Evolutionary conservation across 179 eudicot species (phyloP), one percentile per base, ranked within the genome.

Genomic region (Gypsophila paniculata): DNA sequence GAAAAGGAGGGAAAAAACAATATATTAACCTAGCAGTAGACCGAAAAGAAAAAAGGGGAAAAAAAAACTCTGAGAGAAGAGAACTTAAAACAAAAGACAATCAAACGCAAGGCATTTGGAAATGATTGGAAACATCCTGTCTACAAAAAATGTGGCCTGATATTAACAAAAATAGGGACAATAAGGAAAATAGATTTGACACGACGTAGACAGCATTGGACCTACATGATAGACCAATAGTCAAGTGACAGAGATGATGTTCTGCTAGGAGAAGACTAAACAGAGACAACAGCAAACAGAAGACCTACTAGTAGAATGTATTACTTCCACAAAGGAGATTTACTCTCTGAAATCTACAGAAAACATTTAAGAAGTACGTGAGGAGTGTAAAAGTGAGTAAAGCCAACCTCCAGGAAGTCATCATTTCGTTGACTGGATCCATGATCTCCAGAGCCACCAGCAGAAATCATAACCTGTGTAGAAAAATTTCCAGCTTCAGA

Each of bases 371-470:
- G 54, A 55, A 17, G 54, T 36, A 60, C 23, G 14, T n/a, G 18
- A 68, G 34, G 22, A 67, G 36, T 60, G 65, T 49, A 54, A 49
- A 60, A 78, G 34, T 29, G 34, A 29, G 34, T 29, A 29, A 29
- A 29, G 4, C 81, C 66, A 70, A 91, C 99, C 99, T 94, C 99
- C 72, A 94, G 75, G 83, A 80, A 94, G 74, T 91, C 96, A 13
- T 76, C 59, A 70, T 75, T 83, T 67, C 79, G 83, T 19, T 70
- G 83, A 78, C 78, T 83, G 64, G 84, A 65, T 76, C 86, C 85
- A 23, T 80, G 83, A 52, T 82, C 89, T 64, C 81, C 86, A 44
- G 22, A 74, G 25, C 82, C 81, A 76, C 83, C 84, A 82, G 91
- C 82, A 71, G 88, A 81, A 74, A 90, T 82, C 74, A 94, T 69